Evolutionary conservation across 495 filamentous ascomycete genomes (phyloP).

Genomic region (Neurospora cerealis): DNA sequence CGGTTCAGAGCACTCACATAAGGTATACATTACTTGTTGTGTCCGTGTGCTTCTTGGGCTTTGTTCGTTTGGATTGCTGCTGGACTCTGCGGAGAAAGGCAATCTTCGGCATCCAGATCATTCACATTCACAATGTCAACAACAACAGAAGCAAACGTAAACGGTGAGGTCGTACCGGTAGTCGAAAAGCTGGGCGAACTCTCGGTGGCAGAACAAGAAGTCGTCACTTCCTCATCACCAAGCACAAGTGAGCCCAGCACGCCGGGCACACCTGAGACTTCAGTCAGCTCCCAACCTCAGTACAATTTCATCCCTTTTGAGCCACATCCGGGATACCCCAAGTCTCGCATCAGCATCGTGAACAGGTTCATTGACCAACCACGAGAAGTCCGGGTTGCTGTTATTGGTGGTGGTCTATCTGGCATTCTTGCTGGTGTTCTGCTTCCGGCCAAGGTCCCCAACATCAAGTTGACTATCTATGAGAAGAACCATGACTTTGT

Average conservation of each 20-base stretch:
- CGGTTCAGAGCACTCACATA: not conserved
- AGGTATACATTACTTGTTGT: not conserved
- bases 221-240: not conserved
- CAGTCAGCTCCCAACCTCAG: not conserved
- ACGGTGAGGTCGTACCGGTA: not conserved
- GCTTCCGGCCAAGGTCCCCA: slow-evolving; percentile 45
- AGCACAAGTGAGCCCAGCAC: not conserved
- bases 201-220: not conserved
- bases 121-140: not conserved
- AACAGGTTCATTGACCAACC: slow-evolving; percentile 47
- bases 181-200: slow-evolving; percentile 2
- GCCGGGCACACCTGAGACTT: not conserved
- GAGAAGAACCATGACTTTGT: slow-evolving; percentile 62
- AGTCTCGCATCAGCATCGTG: slow-evolving; percentile 23
- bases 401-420: slow-evolving; percentile 58
- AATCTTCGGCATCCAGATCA: not conserved
- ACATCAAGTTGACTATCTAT: slow-evolving; percentile 52
- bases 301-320: not conserved
- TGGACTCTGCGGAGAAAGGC: not conserved
- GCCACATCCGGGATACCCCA: slow-evolving; percentile 10
- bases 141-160: not conserved
- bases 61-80: not conserved
- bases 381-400: slow-evolving; percentile 45
- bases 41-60: not conserved
- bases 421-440: slow-evolving; percentile 54